Conservation (phyloP, 805 yeast species). For the Lipomyces kockii region DNA sequence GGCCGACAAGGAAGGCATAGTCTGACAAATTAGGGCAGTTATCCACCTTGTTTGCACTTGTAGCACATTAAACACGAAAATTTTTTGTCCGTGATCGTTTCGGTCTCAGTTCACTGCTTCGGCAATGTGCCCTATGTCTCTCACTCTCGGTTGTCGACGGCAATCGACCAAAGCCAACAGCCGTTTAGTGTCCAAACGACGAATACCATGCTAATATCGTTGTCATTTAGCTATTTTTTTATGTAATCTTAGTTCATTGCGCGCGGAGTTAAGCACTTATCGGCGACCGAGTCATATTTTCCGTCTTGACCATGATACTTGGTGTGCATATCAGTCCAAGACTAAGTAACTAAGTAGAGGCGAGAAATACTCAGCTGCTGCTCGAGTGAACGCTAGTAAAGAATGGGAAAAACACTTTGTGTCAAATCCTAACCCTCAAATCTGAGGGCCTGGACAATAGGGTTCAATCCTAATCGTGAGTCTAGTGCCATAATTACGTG, state of each 20-base stretch:
- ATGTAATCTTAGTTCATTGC: too few species aligned
- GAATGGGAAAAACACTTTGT: too few species aligned
- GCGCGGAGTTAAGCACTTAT: too few species aligned
- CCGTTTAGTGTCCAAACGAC: background rate
- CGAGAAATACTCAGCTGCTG: too few species aligned
- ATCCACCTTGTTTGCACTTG: background rate
- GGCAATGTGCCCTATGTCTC: background rate
- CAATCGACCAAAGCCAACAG: background rate
- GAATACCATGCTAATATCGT: background rate
- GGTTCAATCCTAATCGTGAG: background rate
- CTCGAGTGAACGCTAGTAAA: too few species aligned
- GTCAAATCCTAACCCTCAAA: background rate
- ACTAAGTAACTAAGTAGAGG: too few species aligned
- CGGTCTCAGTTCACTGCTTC: background rate
- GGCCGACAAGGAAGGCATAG: too few species aligned
- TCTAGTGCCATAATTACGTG: background rate
- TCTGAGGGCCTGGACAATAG: background rate
- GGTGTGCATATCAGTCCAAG: too few species aligned
- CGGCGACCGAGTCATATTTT: background rate
- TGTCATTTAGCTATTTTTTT: too few species aligned
- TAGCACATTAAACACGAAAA: background rate
- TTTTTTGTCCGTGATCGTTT: background rate
- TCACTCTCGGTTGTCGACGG: background rate
- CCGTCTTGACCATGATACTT: too few species aligned
- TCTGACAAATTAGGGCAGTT: too few species aligned